phyloP scores from a whole-genome alignment of 2,329 filamentous ascomycete genomes.

The Cladosporium oxysporum region DNA sequence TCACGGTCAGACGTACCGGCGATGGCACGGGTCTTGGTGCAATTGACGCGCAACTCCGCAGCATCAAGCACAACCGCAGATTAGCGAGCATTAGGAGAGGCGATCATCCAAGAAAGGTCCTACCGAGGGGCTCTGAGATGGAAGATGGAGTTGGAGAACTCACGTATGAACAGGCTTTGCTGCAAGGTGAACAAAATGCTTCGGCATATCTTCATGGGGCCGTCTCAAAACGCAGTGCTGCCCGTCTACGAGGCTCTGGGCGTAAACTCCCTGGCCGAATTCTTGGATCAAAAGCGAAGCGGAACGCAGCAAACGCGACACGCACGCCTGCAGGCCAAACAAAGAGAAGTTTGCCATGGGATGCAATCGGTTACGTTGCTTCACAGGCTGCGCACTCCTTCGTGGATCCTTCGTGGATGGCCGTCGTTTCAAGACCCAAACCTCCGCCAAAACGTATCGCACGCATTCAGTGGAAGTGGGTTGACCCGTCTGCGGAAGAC shows the following conservation, averaged over 20 bases:
- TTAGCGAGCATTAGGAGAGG: conserved; percentile 16
- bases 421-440: neutral
- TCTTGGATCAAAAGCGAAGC: conserved; percentile 9
- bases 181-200: conserved; percentile 7
- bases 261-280: conserved; percentile 19
- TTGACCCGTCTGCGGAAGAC: neutral
- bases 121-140: neutral
- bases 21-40: conserved; percentile 9
- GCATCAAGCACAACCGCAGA: conserved; percentile 25
- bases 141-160: conserved; percentile 5
- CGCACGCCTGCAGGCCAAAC: neutral
- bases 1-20: conserved; percentile 15
- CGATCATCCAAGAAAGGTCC: neutral
- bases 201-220: neutral
- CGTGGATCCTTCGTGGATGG: conserved; percentile 4
- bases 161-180: conserved; percentile 13
- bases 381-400: conserved; percentile 11
- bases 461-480: conserved; percentile 16
- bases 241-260: neutral
- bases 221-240: neutral
- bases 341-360: conserved; percentile 10
- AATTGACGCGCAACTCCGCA: conserved; percentile 8
- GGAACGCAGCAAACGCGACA: neutral
- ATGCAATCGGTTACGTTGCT: conserved; percentile 15
- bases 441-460: conserved; percentile 6